Conservation (phyloP, 2,329 filamentous ascomycete genomes). For the Epicoccum sorghinum region DNA sequence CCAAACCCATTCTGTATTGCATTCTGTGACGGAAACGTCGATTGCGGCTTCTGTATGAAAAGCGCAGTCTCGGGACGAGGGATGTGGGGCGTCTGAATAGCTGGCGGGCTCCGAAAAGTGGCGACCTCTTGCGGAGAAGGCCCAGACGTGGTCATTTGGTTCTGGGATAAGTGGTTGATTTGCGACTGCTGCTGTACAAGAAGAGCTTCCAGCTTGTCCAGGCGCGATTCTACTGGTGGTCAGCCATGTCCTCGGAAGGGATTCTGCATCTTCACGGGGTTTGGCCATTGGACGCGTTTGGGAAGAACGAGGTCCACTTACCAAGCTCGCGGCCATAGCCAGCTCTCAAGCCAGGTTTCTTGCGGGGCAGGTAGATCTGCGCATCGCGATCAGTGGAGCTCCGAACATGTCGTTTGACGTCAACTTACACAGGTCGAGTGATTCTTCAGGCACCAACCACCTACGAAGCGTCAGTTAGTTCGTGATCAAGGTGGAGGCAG, state of each 20-base stretch:
- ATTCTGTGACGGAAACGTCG: constrained; percentile 41
- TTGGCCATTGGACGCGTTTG: constrained; percentile 9
- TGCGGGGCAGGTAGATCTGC: constrained; percentile 68
- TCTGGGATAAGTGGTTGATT: constrained; percentile 51
- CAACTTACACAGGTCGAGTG: constrained; percentile 61
- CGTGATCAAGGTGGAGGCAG: background rate
- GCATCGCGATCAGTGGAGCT: constrained; percentile 6
- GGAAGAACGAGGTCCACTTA: constrained; percentile 3
- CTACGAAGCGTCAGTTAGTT: constrained; percentile 10
- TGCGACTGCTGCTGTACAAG: constrained; percentile 54
- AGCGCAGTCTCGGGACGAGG: constrained; percentile 53
- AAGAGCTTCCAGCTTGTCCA: constrained; percentile 54
- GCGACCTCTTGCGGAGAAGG: constrained; percentile 41
- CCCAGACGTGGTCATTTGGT: constrained; percentile 28
- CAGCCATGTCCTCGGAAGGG: constrained; percentile 24
- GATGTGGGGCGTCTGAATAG: constrained; percentile 50
- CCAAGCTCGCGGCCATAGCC: constrained; percentile 66
- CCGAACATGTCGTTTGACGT: constrained; percentile 2
- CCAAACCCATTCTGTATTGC: constrained; percentile 41
- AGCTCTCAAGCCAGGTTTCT: constrained; percentile 68
- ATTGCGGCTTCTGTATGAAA: constrained; percentile 53
- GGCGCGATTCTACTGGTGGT: constrained; percentile 10
- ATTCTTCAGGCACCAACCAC: constrained; percentile 72
- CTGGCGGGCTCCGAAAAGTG: constrained; percentile 44
- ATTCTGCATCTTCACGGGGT: background rate